These are phyloP conservation scores for Cymbopogon citratus DNA, from an alignment of 176 grass and related monocot species.

Conservation along the genomic window DNA sequence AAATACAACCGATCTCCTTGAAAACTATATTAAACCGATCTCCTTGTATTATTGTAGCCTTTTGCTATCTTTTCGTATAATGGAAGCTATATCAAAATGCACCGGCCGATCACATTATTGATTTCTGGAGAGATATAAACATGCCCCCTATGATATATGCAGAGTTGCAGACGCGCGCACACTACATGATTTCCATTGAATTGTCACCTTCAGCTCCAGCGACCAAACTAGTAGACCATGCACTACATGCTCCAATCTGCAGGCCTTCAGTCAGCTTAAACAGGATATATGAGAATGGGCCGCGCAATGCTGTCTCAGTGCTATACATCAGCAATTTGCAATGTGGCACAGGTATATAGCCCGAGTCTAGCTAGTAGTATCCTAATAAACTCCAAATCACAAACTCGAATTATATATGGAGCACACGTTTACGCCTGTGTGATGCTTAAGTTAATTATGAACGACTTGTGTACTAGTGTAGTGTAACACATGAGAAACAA, in stretches of 20 bases:
- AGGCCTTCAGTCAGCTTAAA: neutral
- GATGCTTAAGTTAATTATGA: no score
- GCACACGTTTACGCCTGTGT: neutral
- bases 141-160: no score
- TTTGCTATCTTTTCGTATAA: neutral
- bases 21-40: neutral
- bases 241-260: neutral
- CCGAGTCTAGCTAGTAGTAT: neutral
- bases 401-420: neutral
- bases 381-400: neutral
- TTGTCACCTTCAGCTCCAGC: neutral
- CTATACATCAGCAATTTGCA: neutral
- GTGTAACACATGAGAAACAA: neutral
- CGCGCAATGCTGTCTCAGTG: neutral
- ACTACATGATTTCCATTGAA: neutral
- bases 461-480: neutral
- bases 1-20: neutral
- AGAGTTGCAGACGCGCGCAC: no score
- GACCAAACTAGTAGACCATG: neutral
- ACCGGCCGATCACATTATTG: neutral
- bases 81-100: neutral
- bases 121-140: neutral
- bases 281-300: neutral
- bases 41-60: no score
- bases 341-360: no score